A percentile compares a stretch with the other conserved stretches of the same genome.
Evolutionary conservation across 2,329 filamentous ascomycete species (phyloP).

Genomic region (Cryphonectria carpinicola): DNA sequence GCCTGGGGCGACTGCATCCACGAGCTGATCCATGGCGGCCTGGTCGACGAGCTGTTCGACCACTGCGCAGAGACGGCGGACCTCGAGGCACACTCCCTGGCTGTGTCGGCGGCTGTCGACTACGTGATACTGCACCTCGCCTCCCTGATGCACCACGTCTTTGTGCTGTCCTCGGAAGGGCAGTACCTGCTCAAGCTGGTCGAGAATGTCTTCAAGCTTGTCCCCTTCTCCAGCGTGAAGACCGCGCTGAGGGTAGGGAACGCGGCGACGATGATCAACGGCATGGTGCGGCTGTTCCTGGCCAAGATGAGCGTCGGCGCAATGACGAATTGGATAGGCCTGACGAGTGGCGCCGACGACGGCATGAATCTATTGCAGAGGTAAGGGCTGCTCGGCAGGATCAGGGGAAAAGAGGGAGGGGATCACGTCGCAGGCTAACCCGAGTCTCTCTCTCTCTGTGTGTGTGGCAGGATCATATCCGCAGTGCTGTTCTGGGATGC

Average conservation of each 20-base stretch:
- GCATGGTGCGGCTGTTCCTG: slow-evolving; percentile 71
- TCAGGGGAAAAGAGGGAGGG: too few species aligned
- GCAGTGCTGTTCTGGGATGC: slow-evolving; percentile 75
- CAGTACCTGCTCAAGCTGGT: slow-evolving; percentile 73
- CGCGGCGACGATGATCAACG: slow-evolving; percentile 80
- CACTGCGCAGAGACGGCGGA: slow-evolving; percentile 63
- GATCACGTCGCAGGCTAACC: not conserved
- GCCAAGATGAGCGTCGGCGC: slow-evolving; percentile 77
- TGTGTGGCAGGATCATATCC: slow-evolving; percentile 66
- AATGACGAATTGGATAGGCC: slow-evolving; percentile 78
- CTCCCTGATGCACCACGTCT: slow-evolving; percentile 73
- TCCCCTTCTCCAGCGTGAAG: slow-evolving; percentile 73
- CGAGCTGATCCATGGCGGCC: slow-evolving; percentile 67
- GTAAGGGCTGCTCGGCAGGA: slow-evolving; percentile 33
- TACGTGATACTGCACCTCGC: slow-evolving; percentile 72
- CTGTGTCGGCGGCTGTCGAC: slow-evolving; percentile 67
- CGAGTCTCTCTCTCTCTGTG: not conserved
- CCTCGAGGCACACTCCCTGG: slow-evolving; percentile 65
- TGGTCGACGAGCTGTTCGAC: slow-evolving; percentile 68
- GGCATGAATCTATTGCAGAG: slow-evolving; percentile 80
- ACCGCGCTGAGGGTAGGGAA: slow-evolving; percentile 79
- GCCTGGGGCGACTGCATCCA: slow-evolving; percentile 72
- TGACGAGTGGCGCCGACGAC: slow-evolving; percentile 72
- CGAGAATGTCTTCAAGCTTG: slow-evolving; percentile 69
- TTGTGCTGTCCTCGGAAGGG: slow-evolving; percentile 75